Conservation (phyloP, 495 filamentous ascomycete genomes). For the Hapsidospora chrysogenum region DNA sequence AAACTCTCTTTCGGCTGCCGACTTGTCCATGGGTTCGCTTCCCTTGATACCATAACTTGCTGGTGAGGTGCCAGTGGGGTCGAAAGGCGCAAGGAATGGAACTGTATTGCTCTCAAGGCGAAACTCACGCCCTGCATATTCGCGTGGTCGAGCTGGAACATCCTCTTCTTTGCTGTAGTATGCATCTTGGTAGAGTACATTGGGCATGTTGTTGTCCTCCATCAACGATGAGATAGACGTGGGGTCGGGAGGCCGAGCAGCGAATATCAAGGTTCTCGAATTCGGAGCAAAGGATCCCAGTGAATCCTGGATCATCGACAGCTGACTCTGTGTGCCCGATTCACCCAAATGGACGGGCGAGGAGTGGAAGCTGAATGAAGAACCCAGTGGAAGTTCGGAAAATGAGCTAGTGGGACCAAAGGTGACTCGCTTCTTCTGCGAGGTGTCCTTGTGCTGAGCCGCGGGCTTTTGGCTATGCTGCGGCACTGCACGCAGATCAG, state of each 20-base stretch:
- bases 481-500: constrained; percentile 43
- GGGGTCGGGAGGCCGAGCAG: constrained; percentile 15
- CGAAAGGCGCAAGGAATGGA: constrained; percentile 67
- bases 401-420: constrained; percentile 12
- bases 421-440: constrained; percentile 19
- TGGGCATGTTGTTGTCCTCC: constrained; percentile 20
- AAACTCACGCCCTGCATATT: constrained; percentile 85
- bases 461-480: constrained; percentile 51
- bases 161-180: constrained; percentile 79
- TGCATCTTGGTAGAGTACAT: constrained; percentile 65
- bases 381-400: neutral
- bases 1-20: constrained; percentile 31
- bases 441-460: constrained; percentile 12
- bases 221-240: constrained; percentile 21
- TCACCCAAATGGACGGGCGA: neutral
- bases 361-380: neutral
- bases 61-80: constrained; percentile 39
- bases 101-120: constrained; percentile 55
- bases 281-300: neutral
- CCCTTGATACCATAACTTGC: constrained; percentile 38
- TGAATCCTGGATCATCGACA: too few species aligned
- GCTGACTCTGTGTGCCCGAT: too few species aligned
- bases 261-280: neutral
- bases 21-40: constrained; percentile 24
- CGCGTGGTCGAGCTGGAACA: constrained; percentile 59